Conservation (phyloP, 2,329 filamentous ascomycete species). For the Pseudogymnoascus sp. region DNA sequence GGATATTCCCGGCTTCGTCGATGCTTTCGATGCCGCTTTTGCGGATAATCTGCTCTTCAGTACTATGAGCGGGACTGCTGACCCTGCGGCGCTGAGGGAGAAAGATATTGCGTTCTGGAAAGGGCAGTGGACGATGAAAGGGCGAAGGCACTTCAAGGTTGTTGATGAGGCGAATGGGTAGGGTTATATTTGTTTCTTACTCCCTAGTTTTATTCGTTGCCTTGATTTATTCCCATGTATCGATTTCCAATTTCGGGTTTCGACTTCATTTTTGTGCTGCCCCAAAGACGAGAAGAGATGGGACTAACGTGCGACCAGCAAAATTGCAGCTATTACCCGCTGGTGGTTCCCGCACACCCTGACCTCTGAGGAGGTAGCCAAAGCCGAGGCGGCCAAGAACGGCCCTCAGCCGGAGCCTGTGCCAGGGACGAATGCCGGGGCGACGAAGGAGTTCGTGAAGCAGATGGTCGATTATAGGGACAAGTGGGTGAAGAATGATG, state of each 20-base stretch:
- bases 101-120: neutral
- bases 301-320: slow-evolving; percentile 11
- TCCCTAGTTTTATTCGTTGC: slow-evolving; percentile 17
- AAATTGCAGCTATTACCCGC: slow-evolving; percentile 27
- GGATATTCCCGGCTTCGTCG: neutral
- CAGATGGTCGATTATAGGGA: slow-evolving; percentile 20
- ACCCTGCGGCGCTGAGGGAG: neutral
- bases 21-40: slow-evolving; percentile 11
- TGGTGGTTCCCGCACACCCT: slow-evolving; percentile 29
- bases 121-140: neutral
- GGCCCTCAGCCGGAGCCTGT: slow-evolving; percentile 20
- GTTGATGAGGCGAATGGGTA: slow-evolving; percentile 4
- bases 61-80: neutral
- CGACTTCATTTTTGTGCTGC: neutral
- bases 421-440: slow-evolving; percentile 24
- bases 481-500: slow-evolving; percentile 25
- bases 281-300: neutral
- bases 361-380: slow-evolving; percentile 14
- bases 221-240: slow-evolving; percentile 18
- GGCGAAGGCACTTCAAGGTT: slow-evolving; percentile 1
- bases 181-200: neutral
- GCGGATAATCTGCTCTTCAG: slow-evolving; percentile 12
- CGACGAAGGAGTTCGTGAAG: slow-evolving; percentile 25
- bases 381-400: neutral
- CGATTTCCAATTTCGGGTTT: neutral